Conservation (phyloP, 257 asterid species). For the Nicotiana obtusifolia region DNA sequence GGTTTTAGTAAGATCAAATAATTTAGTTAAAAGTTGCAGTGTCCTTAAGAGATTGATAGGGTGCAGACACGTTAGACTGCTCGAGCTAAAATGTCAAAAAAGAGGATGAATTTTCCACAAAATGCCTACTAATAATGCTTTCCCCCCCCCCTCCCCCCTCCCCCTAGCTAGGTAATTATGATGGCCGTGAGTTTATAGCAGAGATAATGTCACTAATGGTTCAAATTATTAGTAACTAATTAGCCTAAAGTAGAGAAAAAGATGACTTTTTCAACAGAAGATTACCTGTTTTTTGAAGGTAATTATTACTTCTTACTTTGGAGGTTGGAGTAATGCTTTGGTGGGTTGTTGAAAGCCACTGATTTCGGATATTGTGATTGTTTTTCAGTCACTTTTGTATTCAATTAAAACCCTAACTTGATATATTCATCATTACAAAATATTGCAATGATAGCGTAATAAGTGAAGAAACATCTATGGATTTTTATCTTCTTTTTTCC, state of each 20-base stretch:
- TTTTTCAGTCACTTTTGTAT: not conserved
- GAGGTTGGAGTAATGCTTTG: constrained; percentile 12
- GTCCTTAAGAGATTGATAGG: not conserved
- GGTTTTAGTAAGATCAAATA: not conserved
- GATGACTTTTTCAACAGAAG: not conserved
- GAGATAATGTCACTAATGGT: constrained; percentile 3
- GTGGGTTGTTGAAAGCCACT: constrained; percentile 44
- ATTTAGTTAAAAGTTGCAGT: not conserved
- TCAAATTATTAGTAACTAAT: constrained; percentile 21
- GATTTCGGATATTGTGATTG: constrained; percentile 32
- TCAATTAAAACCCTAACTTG: not conserved
- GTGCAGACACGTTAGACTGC: constrained; percentile 1
- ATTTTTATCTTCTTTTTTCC: not conserved
- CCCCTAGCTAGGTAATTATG: constrained; percentile 32
- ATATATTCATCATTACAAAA: constrained; percentile 1
- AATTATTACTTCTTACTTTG: constrained; percentile 3
- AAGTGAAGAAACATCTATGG: not conserved
- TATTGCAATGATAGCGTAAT: not conserved
- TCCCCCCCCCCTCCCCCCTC: not conserved
- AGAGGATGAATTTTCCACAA: not conserved
- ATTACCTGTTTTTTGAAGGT: constrained; percentile 15
- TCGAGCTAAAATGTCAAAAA: constrained; percentile 4
- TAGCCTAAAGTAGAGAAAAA: constrained; percentile 19
- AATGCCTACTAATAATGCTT: not conserved
- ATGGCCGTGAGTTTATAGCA: not conserved